Base-by-base conservation (phyloP, 1,284 basidiomycete genomes). In the Inonotus hispidus region DNA sequence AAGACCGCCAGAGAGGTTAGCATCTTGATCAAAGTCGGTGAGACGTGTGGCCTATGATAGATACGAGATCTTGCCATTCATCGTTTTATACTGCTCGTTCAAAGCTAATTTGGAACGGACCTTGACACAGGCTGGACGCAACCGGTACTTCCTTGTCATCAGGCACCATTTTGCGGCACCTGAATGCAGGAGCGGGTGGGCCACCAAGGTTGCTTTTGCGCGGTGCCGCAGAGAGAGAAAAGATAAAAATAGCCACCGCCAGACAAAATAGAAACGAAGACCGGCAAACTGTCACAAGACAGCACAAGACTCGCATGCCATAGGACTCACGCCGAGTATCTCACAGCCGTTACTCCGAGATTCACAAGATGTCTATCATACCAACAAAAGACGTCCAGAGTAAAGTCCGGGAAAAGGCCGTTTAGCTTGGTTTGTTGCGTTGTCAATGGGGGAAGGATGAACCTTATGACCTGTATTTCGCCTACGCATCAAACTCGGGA, bases 1-100 rank as follows among this genome's bases (percentile, higher is more conserved):
- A 71, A 67, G 25, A 75, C 66, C 21, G 71, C 66, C 46, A 61
- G 35, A 49, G 47, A 53, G 52, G 61, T n/a, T 45, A 63, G 46
- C 64, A 65, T 64, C 14, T 47, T 61, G 27, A 52, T 14, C 10
- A 32, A 10, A 25, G 25, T 16, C 32, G 13, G 19, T 29, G 53
- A 29, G 23, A 11, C 32, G 32, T 7, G 4, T 32, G 27, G 50
- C 35, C 50, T 52, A 32, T 4, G 50, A 8, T 27, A 16, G 11
- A 52, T n/a, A n/a, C 25, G 6, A 52, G n/a, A 8, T 1, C 53
- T 55, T 32, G 54, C 21, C 39, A 23, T 53, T 38, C 32, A 23
- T 2, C 56, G 27, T 47, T 57, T 58, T 49, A 49, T 49, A 58
- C 21, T 19, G n/a, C n/a, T 46, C n/a, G 27, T 19, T 56, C 11